phyloP scores from a whole-genome alignment of 306 rosid species.

The Psophocarpus tetragonolobus region DNA sequence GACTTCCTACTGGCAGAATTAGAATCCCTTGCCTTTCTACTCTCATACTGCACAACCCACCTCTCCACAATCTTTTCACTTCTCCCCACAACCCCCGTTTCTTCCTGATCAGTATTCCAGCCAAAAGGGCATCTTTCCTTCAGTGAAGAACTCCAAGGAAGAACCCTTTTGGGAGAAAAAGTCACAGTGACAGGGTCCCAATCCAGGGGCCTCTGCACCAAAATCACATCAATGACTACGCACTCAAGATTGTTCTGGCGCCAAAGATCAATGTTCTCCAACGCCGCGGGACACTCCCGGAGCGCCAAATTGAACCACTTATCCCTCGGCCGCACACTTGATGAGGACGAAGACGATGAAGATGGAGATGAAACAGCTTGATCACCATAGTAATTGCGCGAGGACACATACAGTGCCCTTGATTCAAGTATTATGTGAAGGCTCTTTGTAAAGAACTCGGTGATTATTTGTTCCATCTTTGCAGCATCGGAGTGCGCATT shows the following conservation, averaged over 20 bases:
- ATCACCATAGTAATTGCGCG: conserved; percentile 62
- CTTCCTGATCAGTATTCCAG: conserved; percentile 59
- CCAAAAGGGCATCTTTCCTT: conserved; percentile 49
- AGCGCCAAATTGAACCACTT: conserved; percentile 88
- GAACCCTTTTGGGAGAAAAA: conserved; percentile 53
- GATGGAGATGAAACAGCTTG: conserved; percentile 63
- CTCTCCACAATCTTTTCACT: conserved; percentile 80
- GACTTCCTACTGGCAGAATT: conserved; percentile 62
- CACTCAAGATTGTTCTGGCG: conserved; percentile 67
- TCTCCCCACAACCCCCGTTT: conserved; percentile 46
- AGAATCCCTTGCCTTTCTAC: conserved; percentile 53
- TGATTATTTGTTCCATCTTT: conserved; percentile 70
- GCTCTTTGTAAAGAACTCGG: conserved; percentile 77
- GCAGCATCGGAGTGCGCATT: conserved; percentile 70
- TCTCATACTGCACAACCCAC: conserved; percentile 80
- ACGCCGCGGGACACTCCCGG: conserved; percentile 65
- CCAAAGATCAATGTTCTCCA: conserved; percentile 71
- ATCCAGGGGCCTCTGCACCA: conserved; percentile 60
- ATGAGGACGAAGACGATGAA: conserved; percentile 69
- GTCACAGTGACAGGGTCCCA: conserved; percentile 37
- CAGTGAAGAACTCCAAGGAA: conserved; percentile 42
- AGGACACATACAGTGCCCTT: conserved; percentile 61
- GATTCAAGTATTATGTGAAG: conserved; percentile 82
- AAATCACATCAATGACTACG: conserved; percentile 73
- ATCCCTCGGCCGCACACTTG: conserved; percentile 79